Percentiles rank a stretch among this genome's conserved stretches.
These are phyloP conservation scores for Zygosaccharomyces sapae DNA, from an alignment of 1,139 yeast species.

Conservation along the genomic window DNA sequence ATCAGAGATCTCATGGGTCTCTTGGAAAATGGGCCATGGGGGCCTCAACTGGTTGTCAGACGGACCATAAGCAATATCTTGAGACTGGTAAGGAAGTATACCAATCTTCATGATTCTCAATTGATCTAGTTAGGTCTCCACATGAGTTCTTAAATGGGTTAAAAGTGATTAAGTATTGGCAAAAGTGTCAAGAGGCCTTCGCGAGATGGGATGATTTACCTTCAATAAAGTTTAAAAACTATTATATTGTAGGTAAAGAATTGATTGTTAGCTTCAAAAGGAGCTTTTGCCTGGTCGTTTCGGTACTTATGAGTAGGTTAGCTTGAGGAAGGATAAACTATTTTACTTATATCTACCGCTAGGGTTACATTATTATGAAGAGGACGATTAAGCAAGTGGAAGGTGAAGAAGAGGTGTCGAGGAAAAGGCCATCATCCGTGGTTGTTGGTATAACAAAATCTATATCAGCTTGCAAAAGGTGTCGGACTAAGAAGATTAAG, in stretches of 20 bases:
- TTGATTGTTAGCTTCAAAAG: too few relatives aligned
- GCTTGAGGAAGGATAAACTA: too few relatives aligned
- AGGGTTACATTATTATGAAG: background rate
- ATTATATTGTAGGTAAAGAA: background rate
- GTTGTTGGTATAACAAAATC: constrained; percentile 46
- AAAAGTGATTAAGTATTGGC: too few relatives aligned
- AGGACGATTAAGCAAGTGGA: constrained; percentile 3
- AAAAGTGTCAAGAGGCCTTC: background rate
- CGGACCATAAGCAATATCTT: constrained; percentile 25
- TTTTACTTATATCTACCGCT: too few relatives aligned
- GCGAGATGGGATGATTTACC: constrained; percentile 3
- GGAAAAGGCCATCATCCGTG: constrained; percentile 24
- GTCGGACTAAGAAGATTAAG: constrained; percentile 70
- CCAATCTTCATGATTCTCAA: constrained; percentile 29
- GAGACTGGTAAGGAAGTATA: constrained; percentile 30
- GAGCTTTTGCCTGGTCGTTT: too few relatives aligned
- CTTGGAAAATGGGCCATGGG: constrained; percentile 15
- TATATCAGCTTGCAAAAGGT: constrained; percentile 79
- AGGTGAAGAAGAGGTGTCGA: constrained; percentile 7
- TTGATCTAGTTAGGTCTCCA: background rate
- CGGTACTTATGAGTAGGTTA: too few relatives aligned
- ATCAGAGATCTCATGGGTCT: constrained; percentile 13
- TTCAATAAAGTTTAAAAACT: background rate
- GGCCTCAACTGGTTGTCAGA: constrained; percentile 15
- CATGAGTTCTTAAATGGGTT: background rate